Conservation (phyloP, 2,329 filamentous ascomycete species). For the Arthroderma uncinatum region DNA sequence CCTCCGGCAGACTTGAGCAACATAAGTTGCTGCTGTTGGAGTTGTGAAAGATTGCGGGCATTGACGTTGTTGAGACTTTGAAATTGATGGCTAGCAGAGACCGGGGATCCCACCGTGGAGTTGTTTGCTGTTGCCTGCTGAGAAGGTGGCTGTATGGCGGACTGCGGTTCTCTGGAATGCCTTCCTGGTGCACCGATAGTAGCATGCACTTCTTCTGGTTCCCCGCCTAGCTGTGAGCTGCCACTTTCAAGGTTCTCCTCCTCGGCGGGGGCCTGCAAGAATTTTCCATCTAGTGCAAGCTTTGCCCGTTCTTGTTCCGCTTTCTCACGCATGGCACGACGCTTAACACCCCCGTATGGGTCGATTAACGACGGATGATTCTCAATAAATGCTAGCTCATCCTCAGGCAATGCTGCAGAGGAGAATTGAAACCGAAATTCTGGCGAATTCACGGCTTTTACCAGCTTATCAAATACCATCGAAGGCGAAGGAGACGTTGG, state of each 20-base stretch:
- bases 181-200: constrained; percentile 28
- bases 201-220: constrained; percentile 69
- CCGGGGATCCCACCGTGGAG: constrained; percentile 33
- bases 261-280: constrained; percentile 40
- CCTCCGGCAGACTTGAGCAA: constrained; percentile 50
- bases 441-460: constrained; percentile 39
- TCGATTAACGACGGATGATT: constrained; percentile 73
- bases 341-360: constrained; percentile 66
- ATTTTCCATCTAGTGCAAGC: constrained; percentile 45
- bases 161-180: constrained; percentile 48
- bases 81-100: constrained; percentile 32
- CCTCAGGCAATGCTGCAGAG: constrained; percentile 33
- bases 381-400: constrained; percentile 43
- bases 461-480: constrained; percentile 30
- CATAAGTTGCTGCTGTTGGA: constrained; percentile 64
- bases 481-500: constrained; percentile 10
- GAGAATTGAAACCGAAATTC: constrained; percentile 47
- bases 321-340: constrained; percentile 63
- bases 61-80: constrained; percentile 52
- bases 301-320: constrained; percentile 50
- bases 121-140: constrained; percentile 47
- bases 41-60: constrained; percentile 64
- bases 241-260: constrained; percentile 74
- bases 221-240: constrained; percentile 80
- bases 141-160: constrained; percentile 64